phyloP scores from a whole-genome alignment of 1,139 yeast genomes.

The Taphrina pruni region DNA sequence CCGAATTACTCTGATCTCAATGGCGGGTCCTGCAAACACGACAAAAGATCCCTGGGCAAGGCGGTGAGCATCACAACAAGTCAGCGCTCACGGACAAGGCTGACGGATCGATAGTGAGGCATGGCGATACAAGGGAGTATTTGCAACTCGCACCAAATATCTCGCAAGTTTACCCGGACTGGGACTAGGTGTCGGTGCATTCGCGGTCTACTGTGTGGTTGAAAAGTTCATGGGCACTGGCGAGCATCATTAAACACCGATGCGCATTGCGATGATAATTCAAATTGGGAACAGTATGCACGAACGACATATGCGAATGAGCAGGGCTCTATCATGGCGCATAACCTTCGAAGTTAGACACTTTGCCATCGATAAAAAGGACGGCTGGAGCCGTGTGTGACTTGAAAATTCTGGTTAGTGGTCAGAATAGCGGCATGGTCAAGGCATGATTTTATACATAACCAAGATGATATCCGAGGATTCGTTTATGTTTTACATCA shows the following conservation, averaged over 20 bases:
- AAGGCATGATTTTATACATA: too few relatives aligned
- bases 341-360: too few relatives aligned
- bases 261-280: too few relatives aligned
- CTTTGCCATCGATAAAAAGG: too few relatives aligned
- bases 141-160: slow-evolving; percentile 72
- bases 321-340: too few relatives aligned
- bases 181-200: slow-evolving; percentile 79
- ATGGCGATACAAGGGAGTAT: slow-evolving; percentile 87
- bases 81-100: background rate
- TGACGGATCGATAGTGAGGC: slow-evolving; percentile 68
- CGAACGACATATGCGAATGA: too few relatives aligned
- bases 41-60: slow-evolving; percentile 23
- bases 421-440: too few relatives aligned
- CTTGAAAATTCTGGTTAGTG: too few relatives aligned
- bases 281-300: too few relatives aligned
- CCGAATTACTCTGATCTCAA: background rate
- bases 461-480: too few relatives aligned
- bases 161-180: slow-evolving; percentile 82
- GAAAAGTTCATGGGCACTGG: slow-evolving; percentile 48
- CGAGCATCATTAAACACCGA: slow-evolving; percentile 11
- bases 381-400: too few relatives aligned
- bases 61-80: background rate
- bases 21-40: slow-evolving; percentile 19
- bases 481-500: too few relatives aligned
- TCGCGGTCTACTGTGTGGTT: slow-evolving; percentile 63